Evolutionary conservation across 331 rosid species (phyloP).

Genomic region (Cydonia oblonga): DNA sequence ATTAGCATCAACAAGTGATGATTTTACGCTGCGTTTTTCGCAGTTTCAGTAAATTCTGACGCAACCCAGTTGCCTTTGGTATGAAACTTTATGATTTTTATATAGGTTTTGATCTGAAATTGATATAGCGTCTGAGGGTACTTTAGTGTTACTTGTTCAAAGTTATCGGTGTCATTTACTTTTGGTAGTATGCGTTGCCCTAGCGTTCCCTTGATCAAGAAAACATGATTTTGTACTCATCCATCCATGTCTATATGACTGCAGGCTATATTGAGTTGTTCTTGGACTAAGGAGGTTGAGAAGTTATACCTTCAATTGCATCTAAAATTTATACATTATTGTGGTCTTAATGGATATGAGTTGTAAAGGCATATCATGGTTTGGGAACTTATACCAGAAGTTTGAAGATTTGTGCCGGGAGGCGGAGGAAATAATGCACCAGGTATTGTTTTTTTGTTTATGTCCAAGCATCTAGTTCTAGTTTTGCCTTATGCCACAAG

Average conservation of each 20-base stretch:
- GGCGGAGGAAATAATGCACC: slow-evolving; percentile 47
- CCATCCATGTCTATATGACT: neutral
- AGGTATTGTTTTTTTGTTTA: slow-evolving; percentile 30
- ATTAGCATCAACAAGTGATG: neutral
- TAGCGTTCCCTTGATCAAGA: neutral
- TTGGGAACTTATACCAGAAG: slow-evolving; percentile 47
- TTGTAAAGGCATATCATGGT: slow-evolving; percentile 36
- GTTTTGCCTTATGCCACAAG: neutral
- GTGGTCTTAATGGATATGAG: slow-evolving; percentile 32
- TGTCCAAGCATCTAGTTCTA: neutral
- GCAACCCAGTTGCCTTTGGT: neutral
- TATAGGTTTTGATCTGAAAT: too few species aligned
- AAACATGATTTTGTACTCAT: neutral
- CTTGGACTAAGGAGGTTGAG: neutral
- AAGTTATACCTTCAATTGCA: neutral
- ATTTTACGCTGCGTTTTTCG: neutral
- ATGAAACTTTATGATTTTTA: too few species aligned
- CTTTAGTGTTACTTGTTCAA: too few species aligned
- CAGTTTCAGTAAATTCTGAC: neutral
- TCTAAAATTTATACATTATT: neutral
- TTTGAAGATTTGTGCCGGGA: slow-evolving; percentile 62
- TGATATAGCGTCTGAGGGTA: too few species aligned
- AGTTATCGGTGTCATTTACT: too few species aligned
- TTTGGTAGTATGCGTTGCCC: too few species aligned
- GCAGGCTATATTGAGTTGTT: neutral